Conservation (phyloP, 2,329 filamentous ascomycete genomes). For the Ploettnerulaceae sp. region DNA sequence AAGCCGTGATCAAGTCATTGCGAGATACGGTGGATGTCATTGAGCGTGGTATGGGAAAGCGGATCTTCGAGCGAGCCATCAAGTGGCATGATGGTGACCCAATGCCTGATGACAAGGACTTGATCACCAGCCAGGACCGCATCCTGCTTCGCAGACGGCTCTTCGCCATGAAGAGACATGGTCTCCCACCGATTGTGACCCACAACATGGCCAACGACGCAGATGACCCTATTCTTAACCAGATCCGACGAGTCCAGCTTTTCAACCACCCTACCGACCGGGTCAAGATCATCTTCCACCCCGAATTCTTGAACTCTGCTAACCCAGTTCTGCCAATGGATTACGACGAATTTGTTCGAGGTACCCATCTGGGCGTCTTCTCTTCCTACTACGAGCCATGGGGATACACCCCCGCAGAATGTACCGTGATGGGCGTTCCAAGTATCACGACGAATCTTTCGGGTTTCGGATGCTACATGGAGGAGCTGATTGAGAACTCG, state of each 20-base stretch:
- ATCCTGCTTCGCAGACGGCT: conserved; percentile 85
- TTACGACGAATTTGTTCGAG: conserved; percentile 97
- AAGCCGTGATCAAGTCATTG: conserved; percentile 94
- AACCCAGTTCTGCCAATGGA: conserved; percentile 94
- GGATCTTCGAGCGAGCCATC: conserved; percentile 89
- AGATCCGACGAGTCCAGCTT: conserved; percentile 90
- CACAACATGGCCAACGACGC: conserved; percentile 97
- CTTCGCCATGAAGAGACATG: conserved; percentile 93
- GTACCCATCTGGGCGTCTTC: conserved; percentile 93
- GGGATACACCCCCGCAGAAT: conserved; percentile 98
- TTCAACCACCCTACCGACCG: conserved; percentile 95
- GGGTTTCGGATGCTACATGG: conserved; percentile 99
- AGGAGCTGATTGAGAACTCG: conserved; percentile 96
- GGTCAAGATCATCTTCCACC: conserved; percentile 97
- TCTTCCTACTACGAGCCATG: conserved; percentile 98
- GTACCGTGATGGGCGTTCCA: conserved; percentile 97
- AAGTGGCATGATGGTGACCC: conserved; percentile 94
- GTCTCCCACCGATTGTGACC: conserved; percentile 89
- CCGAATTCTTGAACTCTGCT: conserved; percentile 92
- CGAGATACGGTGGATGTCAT: conserved; percentile 91
- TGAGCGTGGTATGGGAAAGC: conserved; percentile 84
- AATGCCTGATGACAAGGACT: conserved; percentile 92
- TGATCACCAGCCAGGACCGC: conserved; percentile 87
- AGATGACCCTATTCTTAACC: conserved; percentile 92
- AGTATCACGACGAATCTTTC: conserved; percentile 98